These are phyloP conservation scores for Diaporthe nobilis DNA, from an alignment of 2,329 filamentous ascomycete species.

Conservation along the genomic window DNA sequence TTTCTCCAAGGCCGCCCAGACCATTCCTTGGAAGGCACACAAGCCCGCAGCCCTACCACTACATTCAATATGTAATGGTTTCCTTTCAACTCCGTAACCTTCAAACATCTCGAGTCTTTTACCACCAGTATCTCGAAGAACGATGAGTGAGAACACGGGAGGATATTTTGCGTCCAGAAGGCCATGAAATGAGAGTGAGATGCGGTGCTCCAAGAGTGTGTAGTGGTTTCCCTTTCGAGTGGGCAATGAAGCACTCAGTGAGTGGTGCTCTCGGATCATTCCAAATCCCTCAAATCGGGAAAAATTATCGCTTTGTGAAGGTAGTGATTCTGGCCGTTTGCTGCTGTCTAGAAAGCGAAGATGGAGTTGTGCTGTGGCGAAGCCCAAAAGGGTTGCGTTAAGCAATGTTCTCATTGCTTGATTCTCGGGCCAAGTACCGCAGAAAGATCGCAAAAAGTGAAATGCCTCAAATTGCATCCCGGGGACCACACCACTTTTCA, in stretches of 20 bases:
- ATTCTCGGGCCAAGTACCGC: too few species aligned
- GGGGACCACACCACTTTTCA: too few species aligned
- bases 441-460: too few species aligned
- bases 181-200: not conserved
- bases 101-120: not conserved
- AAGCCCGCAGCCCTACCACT: not conserved
- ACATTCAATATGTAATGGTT: not conserved
- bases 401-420: too few species aligned
- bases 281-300: not conserved
- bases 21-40: not conserved
- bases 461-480: too few species aligned
- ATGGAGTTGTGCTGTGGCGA: too few species aligned
- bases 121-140: not conserved
- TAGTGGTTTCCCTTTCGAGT: not conserved
- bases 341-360: too few species aligned
- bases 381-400: too few species aligned
- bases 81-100: not conserved
- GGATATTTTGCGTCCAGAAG: not conserved
- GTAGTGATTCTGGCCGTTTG: too few species aligned
- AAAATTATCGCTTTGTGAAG: too few species aligned
- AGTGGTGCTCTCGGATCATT: not conserved
- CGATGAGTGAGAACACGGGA: not conserved
- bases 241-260: not conserved
- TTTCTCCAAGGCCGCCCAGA: not conserved
- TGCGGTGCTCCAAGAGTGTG: not conserved